Evolutionary conservation across 1,284 basidiomycete species (phyloP).

Genomic region (Ceratobasidium sp.): DNA sequence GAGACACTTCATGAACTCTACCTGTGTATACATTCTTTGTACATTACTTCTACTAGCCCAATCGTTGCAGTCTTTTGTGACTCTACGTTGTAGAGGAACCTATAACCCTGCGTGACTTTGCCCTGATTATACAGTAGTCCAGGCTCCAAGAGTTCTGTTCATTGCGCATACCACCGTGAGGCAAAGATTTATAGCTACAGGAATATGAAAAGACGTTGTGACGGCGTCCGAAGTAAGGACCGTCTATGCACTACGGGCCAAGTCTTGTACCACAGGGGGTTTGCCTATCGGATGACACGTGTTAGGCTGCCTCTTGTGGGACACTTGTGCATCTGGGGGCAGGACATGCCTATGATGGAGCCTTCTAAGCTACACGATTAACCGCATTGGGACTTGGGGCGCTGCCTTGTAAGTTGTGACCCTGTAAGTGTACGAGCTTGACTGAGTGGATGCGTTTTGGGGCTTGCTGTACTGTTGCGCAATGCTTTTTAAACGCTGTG

Average conservation of each 20-base stretch:
- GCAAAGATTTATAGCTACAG: too few species aligned
- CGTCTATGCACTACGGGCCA: too few species aligned
- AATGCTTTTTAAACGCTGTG: not conserved
- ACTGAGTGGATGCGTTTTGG: not conserved
- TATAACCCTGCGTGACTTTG: too few species aligned
- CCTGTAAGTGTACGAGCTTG: not conserved
- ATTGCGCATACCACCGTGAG: too few species aligned
- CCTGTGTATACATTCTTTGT: not conserved
- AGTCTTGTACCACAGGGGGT: not conserved
- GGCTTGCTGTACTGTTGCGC: not conserved
- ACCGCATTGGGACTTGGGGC: not conserved
- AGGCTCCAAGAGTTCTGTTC: too few species aligned
- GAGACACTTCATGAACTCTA: not conserved
- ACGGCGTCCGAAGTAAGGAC: too few species aligned
- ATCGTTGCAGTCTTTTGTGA: too few species aligned
- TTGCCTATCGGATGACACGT: constrained; percentile 4
- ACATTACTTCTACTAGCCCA: too few species aligned
- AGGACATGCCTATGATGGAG: not conserved
- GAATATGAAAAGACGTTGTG: too few species aligned
- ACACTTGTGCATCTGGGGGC: not conserved
- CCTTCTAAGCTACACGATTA: too few species aligned
- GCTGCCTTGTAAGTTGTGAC: not conserved
- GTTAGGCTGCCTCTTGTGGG: not conserved
- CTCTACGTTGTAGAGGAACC: too few species aligned
- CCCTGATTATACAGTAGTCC: too few species aligned